Evolutionary conservation across 495 filamentous ascomycete species (phyloP).

Genomic region (Pseudotulostoma volvatum): DNA sequence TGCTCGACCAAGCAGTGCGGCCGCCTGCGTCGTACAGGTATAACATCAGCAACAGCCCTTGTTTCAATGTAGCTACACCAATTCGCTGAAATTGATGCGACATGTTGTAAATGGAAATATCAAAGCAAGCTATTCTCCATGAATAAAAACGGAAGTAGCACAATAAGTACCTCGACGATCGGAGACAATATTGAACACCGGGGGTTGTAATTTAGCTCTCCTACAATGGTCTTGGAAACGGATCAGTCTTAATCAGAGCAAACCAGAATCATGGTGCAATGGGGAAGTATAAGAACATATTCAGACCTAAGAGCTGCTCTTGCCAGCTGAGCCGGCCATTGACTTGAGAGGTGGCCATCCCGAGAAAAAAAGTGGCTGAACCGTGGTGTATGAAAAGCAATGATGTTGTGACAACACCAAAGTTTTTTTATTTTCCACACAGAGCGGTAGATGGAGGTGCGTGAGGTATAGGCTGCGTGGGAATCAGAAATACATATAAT

Average conservation of each 20-base stretch:
- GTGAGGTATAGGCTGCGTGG: too few relatives aligned
- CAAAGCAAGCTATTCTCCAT: conserved; percentile 3
- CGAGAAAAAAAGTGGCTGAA: too few relatives aligned
- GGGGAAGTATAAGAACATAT: conserved; percentile 2
- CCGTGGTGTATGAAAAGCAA: too few relatives aligned
- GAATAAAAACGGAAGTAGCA: conserved; percentile 8
- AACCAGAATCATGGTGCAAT: conserved; percentile 4
- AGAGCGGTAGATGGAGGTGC: too few relatives aligned
- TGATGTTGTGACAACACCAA: too few relatives aligned
- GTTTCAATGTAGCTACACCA: too few relatives aligned
- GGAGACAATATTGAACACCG: conserved; percentile 55
- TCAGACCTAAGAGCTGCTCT: conserved; percentile 35
- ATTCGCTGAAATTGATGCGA: too few relatives aligned
- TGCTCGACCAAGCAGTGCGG: conserved; percentile 78
- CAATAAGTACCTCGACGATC: conserved; percentile 70
- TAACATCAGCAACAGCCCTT: conserved; percentile 3
- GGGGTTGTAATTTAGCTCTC: conserved; percentile 33
- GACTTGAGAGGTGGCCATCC: conserved; percentile 11
- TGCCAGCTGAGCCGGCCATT: conserved; percentile 27
- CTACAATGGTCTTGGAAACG: conserved; percentile 41
- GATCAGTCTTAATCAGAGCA: conserved; percentile 6
- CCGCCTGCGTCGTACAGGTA: conserved; percentile 41
- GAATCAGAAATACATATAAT: too few relatives aligned
- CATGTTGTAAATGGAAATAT: conserved; percentile 2
- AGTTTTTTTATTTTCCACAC: too few relatives aligned